Evolutionary conservation across 805 yeast species (phyloP), one percentile per base, ranked within the genome.

Genomic region (Kockiozyma suomiensis): DNA sequence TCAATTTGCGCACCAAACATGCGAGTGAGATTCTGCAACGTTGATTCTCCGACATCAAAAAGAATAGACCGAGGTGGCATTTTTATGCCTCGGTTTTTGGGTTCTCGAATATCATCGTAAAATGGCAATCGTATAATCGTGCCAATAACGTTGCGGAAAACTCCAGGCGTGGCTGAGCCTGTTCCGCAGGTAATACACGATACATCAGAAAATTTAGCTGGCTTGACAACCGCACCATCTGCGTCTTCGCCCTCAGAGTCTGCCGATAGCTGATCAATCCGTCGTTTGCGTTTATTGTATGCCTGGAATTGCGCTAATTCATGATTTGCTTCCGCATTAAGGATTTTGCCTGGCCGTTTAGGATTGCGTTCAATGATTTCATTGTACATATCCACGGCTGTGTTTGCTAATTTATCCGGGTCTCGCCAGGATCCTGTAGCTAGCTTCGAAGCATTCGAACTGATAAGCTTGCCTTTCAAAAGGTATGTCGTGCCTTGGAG

Each of bases 31-130:
- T 88, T 75, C 1, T 96, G 97, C 23, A 87, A 68, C 0, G 98
- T 90, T 60, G 90, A 91, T 71, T 94, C 99, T 17, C 99, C 99
- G n/a, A 94, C 96, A 74, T 94, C 99, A 38, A 94, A 74, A 23
- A 94, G 67, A 0, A 88, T 71, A 2, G 86, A 61, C 8, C 4
- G 50, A 23, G 25, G 8, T 25, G 42, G 45, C 17, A 35, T 7
- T 12, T 26, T 21, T 8, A n/a, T 42, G 15, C 17, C 30, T 4
- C 43, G 17, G 5, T 49, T n/a, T 10, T 23, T 25, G 6, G 42
- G 32, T 3, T 21, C 38, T 5, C 17, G 8, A 12, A 13, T 7
- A 10, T 32, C 26, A 17, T 37, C 26, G 35, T 51, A 57, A 19
- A 54, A 56, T 15, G 97, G 96, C 0, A 91, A 67, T 62, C 97